Conservation (phyloP, 2,329 filamentous ascomycete species). For the Polychaeton citri region DNA sequence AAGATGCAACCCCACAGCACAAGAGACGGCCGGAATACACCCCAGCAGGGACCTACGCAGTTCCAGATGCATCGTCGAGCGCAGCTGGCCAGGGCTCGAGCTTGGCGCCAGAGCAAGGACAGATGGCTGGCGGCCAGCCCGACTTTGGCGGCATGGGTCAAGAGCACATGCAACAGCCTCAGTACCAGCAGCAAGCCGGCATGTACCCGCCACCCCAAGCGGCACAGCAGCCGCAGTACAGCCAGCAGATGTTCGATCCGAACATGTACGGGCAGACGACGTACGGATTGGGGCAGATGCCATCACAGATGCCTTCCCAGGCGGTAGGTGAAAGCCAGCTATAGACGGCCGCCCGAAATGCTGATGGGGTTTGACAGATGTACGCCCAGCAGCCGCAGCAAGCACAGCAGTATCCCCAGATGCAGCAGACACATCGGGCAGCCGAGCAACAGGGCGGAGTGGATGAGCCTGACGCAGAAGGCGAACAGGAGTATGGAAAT, state of each 20-base stretch:
- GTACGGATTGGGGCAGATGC: slow-evolving; percentile 18
- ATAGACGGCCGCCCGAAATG: too few species aligned
- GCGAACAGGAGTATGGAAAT: slow-evolving; percentile 27
- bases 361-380: slow-evolving; percentile 6
- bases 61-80: slow-evolving; percentile 40
- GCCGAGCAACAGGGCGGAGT: slow-evolving; percentile 25
- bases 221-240: slow-evolving; percentile 62
- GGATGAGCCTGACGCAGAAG: slow-evolving; percentile 30
- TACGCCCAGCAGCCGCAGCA: slow-evolving; percentile 5
- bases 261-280: slow-evolving; percentile 53
- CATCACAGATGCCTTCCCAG: slow-evolving; percentile 12
- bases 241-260: slow-evolving; percentile 63
- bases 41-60: slow-evolving; percentile 28
- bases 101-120: slow-evolving; percentile 13
- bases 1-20: slow-evolving; percentile 76
- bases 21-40: slow-evolving; percentile 46
- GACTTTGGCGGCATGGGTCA: slow-evolving; percentile 22
- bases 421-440: slow-evolving; percentile 28
- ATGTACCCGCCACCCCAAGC: slow-evolving; percentile 77
- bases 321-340: neutral
- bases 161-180: slow-evolving; percentile 23
- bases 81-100: slow-evolving; percentile 20
- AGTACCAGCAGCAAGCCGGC: slow-evolving; percentile 60
- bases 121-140: slow-evolving; percentile 14
- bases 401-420: slow-evolving; percentile 16